Base-by-base conservation (phyloP, 2,329 filamentous ascomycete genomes). In the Berkeleyomyces basicola region DNA sequence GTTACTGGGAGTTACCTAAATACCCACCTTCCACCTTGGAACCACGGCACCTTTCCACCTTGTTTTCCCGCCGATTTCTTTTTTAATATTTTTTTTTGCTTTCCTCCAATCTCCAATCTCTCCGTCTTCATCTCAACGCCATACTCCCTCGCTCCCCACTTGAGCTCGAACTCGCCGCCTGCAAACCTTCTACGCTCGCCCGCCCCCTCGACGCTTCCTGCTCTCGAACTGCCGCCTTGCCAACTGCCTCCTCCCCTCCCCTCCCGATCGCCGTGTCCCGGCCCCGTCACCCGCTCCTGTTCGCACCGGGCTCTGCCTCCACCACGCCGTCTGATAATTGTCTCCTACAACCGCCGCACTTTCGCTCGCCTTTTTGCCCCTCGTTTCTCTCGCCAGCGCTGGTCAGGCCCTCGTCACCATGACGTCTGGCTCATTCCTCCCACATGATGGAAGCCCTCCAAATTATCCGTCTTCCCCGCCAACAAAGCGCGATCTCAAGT, bases 401-500 rank as follows among this genome's bases (percentile, higher is more conserved):
- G 33, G 42, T 43, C 44, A 37, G 23, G 40, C 31, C 37, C 23
- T 40, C 37, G 63, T 53, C 44, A 44, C 59, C 31, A 75, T 75
- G 73, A 68, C 73, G 66, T 74, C 73, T 61, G 70, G 72, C 64
- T 68, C 71, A 63, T 69, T 70, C 47, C 71, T 71, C 64, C 67
- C 70, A 51, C 70, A 69, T 64, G 69, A 70, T 65, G 68, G 70
- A 64, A 72, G 69, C 66, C 70, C 69, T 65, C 68, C 70, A 59
- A 66, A 73, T 71, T 73, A 75, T 74, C 70, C 79, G 72, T 71
- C 79, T 72, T 90, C 88, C 49, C 88, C 88, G 62, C 89, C 89
- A 39, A 89, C 84, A 67, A 95, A 87, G 76, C 84, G 89, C 72
- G 90, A 96, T 72, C 78, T 97, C 68, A 87, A 90, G 68, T 95